phyloP scores from a whole-genome alignment of 129 eudicot genomes.

The Pseudognaphalium luteoalbum region DNA sequence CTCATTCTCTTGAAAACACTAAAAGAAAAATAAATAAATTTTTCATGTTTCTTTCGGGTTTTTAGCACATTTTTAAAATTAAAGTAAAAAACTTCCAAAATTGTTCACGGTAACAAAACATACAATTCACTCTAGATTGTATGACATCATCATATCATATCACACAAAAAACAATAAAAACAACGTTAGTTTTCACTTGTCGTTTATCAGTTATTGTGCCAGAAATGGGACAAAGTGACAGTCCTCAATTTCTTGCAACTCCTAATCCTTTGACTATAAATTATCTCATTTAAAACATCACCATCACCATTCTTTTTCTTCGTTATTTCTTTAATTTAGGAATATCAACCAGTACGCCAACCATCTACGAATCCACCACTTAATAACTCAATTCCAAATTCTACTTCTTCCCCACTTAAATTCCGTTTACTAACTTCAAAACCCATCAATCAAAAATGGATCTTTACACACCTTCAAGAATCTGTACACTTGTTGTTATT shows the following conservation, averaged over 20 bases:
- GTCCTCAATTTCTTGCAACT: not conserved
- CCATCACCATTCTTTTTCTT: conserved; percentile 13
- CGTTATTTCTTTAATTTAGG: not conserved
- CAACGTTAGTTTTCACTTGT: conserved; percentile 8
- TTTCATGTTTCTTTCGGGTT: too few species aligned
- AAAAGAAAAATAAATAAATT: too few species aligned
- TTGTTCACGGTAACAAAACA: not conserved
- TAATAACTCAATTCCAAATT: not conserved
- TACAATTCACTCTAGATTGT: not conserved
- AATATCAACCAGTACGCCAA: not conserved
- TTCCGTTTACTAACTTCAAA: not conserved
- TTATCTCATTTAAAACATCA: conserved; percentile 16
- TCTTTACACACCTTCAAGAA: not conserved
- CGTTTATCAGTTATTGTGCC: not conserved
- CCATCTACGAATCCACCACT: not conserved
- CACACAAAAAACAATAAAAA: not conserved
- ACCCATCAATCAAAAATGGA: conserved; percentile 21
- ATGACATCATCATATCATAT: too few species aligned
- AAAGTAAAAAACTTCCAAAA: too few species aligned
- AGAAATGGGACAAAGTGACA: not conserved
- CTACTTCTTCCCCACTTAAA: not conserved
- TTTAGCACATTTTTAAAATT: too few species aligned
- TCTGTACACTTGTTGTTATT: not conserved
- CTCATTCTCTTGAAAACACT: too few species aligned
- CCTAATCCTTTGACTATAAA: conserved; percentile 7